These are phyloP conservation scores for Acanthochlamys bracteata DNA, from an alignment of 106 monocot genomes.

Conservation along the genomic window DNA sequence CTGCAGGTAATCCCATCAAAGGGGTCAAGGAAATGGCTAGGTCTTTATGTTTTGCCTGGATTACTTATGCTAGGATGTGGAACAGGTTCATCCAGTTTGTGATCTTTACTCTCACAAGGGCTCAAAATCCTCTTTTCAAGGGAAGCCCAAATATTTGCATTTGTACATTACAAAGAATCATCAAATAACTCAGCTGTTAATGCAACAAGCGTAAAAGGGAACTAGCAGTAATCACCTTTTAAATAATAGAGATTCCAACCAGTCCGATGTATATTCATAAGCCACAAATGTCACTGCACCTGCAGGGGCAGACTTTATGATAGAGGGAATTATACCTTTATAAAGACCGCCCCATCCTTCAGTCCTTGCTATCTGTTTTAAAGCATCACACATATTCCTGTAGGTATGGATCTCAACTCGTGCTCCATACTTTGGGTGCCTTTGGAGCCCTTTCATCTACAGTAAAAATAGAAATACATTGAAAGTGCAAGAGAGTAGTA, in stretches of 20 bases:
- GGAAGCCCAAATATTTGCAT: too few relatives aligned
- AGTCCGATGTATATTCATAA: slow-evolving; percentile 78
- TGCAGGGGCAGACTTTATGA: slow-evolving; percentile 88
- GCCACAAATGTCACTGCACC: slow-evolving; percentile 94
- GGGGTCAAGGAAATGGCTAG: too few relatives aligned
- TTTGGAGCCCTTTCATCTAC: slow-evolving; percentile 76
- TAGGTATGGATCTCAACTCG: slow-evolving; percentile 44
- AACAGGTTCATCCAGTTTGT: too few relatives aligned
- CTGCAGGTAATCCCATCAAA: too few relatives aligned
- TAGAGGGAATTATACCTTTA: slow-evolving; percentile 84
- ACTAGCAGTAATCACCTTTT: too few relatives aligned
- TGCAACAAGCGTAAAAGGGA: too few relatives aligned
- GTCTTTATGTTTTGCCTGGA: too few relatives aligned
- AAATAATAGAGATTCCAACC: slow-evolving; percentile 47
- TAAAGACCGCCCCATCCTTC: slow-evolving; percentile 80
- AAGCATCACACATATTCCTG: slow-evolving; percentile 74
- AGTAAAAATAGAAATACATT: not conserved
- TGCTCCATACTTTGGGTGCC: slow-evolving; percentile 81
- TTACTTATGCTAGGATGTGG: too few relatives aligned
- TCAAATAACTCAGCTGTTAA: too few relatives aligned
- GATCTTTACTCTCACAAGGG: too few relatives aligned
- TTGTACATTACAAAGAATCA: too few relatives aligned
- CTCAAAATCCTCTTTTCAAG: too few relatives aligned
- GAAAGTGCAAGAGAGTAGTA: not conserved
- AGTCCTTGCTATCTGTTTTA: slow-evolving; percentile 42